Evolutionary conservation across 805 yeast species (phyloP).

Genomic region (Yamadazyma laniorum): DNA sequence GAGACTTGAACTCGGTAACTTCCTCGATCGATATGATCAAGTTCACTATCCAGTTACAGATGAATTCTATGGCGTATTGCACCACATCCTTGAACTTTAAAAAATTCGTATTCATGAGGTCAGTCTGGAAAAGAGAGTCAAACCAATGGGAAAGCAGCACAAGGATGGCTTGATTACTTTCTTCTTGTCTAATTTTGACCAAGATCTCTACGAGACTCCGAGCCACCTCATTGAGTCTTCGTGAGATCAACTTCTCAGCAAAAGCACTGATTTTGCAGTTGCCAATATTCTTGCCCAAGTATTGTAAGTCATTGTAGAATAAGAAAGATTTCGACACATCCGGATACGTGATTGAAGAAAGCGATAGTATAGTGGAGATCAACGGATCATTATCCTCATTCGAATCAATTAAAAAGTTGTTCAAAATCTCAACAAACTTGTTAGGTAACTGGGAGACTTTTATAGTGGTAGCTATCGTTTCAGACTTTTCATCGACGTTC

Average conservation of each 20-base stretch:
- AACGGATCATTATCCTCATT: constrained; percentile 18
- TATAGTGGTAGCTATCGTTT: constrained; percentile 6
- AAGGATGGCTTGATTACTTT: constrained; percentile 7
- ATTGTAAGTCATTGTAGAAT: constrained; percentile 35
- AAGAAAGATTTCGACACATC: constrained; percentile 29
- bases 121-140: constrained; percentile 18
- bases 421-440: constrained; percentile 20
- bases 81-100: constrained; percentile 27
- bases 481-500: not conserved
- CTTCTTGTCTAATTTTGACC: constrained; percentile 5
- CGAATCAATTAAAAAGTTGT: constrained; percentile 22
- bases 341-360: constrained; percentile 35
- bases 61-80: constrained; percentile 25
- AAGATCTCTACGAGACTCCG: constrained; percentile 10
- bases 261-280: constrained; percentile 13
- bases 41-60: constrained; percentile 27
- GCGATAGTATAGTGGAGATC: constrained; percentile 28
- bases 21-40: constrained; percentile 26
- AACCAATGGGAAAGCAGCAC: constrained; percentile 19
- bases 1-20: constrained; percentile 36
- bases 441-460: constrained; percentile 24
- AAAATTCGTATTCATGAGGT: constrained; percentile 26
- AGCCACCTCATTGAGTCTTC: constrained; percentile 5
- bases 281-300: constrained; percentile 17
- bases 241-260: constrained; percentile 7